Evolutionary conservation across 768 basidiomycete genomes (phyloP), one percentile per base, ranked within the genome.

Genomic region (Mycena leptocephala): DNA sequence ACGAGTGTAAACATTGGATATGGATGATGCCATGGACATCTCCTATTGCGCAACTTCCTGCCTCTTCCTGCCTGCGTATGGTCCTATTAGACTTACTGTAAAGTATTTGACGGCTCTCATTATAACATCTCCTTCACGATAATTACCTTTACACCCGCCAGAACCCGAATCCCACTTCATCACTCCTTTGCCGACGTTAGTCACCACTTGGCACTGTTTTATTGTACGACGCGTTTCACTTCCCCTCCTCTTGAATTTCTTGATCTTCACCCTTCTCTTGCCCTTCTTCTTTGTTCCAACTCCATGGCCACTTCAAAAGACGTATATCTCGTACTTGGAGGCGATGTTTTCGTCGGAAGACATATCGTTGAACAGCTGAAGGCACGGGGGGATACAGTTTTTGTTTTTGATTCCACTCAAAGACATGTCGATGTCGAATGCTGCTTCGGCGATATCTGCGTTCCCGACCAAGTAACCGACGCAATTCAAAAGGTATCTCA

Each of bases 271-370:
- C n/a, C n/a, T n/a, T n/a, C n/a, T n/a, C n/a, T n/a, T n/a, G n/a
- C n/a, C n/a, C 48, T 24, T 51, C n/a, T 26, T 51, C 48, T 5
- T 24, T 26, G n/a, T 56, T 24, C 28, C 11, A 37, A 33, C 9
- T 14, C 32, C 14, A 67, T 66, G 64, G 24, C 32, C n/a, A 26
- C 9, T 53, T 35, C 65, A 1, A 41, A 66, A 46, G 64, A 66
- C 9, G 71, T 74, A 14, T 74, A 74, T 39, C 72, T 74, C 18
- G 72, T 67, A 11, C n/a, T 74, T 6, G 72, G 72, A 9, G 72
- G 72, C n/a, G 72, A 67, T 24, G 46, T 67, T 5, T 74, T 67
- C 32, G 72, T 39, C 18, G 72, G 64, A 18, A 58, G 72, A 51
- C 72, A 67, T 30, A 53, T 66, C 35, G 64, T 74, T 51, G 71